Conservation (phyloP, 345 rosid genomes). For the Moringa oleifera region DNA sequence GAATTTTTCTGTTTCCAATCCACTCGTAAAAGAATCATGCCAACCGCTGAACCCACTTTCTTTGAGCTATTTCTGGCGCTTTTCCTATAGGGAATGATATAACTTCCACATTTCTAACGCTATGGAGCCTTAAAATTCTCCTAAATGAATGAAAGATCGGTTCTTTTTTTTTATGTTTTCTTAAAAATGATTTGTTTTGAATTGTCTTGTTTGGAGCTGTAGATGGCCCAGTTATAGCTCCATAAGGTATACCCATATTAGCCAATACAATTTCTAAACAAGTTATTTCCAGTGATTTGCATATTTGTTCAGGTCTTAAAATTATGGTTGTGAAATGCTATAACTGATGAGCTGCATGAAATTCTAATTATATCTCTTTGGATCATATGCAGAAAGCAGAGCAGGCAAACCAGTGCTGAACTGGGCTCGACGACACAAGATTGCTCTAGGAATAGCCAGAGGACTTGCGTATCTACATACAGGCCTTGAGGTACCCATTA, state of each 20-base stretch:
- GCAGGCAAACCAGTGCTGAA: slow-evolving; percentile 72
- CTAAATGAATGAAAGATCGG: not conserved
- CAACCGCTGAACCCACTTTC: not conserved
- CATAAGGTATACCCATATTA: not conserved
- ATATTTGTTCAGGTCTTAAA: not conserved
- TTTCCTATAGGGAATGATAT: not conserved
- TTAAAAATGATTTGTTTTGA: no score
- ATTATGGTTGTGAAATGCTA: not conserved
- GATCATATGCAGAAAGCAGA: slow-evolving; percentile 50
- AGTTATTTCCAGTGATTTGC: no score
- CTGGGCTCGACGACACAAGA: slow-evolving; percentile 97
- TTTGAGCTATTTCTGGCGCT: not conserved
- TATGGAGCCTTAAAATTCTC: not conserved
- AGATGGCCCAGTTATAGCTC: not conserved
- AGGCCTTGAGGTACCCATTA: slow-evolving; percentile 69
- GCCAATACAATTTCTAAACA: not conserved
- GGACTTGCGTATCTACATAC: slow-evolving; percentile 87
- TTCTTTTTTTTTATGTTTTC: no score
- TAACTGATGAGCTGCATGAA: no score
- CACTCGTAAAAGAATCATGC: not conserved
- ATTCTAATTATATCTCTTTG: slow-evolving; percentile 4
- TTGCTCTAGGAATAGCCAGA: slow-evolving; percentile 81
- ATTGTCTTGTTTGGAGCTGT: not conserved
- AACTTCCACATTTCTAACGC: not conserved
- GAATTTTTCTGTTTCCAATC: no score